phyloP scores from a whole-genome alignment of 768 basidiomycete species.

The Baorangia bicolor region DNA sequence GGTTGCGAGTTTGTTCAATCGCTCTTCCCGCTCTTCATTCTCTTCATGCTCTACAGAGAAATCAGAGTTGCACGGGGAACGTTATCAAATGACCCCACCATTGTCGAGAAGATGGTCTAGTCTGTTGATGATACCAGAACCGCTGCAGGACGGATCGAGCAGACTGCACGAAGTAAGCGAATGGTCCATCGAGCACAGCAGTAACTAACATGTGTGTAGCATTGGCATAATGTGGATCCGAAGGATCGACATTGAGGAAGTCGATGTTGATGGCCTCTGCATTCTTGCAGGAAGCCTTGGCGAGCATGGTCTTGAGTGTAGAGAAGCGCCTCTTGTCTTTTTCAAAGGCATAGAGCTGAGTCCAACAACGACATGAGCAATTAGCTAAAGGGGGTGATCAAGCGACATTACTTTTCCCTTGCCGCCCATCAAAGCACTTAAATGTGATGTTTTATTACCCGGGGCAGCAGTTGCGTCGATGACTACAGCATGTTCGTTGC shows the following conservation, averaged over 20 bases:
- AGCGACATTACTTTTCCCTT: slow-evolving; percentile 64
- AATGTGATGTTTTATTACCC: slow-evolving; percentile 95
- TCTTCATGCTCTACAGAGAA: slow-evolving; percentile 51
- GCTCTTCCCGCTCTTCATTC: slow-evolving; percentile 56
- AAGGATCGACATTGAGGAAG: slow-evolving; percentile 78
- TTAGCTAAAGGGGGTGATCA: neutral
- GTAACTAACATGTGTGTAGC: slow-evolving; percentile 84
- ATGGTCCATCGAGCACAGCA: neutral
- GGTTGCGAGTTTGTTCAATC: slow-evolving; percentile 77
- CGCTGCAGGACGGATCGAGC: slow-evolving; percentile 95
- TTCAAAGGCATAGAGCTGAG: slow-evolving; percentile 85
- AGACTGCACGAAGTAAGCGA: slow-evolving; percentile 47
- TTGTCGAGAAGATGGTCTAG: slow-evolving; percentile 79
- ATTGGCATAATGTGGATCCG: slow-evolving; percentile 54
- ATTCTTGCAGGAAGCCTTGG: slow-evolving; percentile 82
- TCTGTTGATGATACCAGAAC: slow-evolving; percentile 89
- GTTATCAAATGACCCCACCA: slow-evolving; percentile 45
- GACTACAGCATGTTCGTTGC: slow-evolving; percentile 49
- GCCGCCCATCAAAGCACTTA: slow-evolving; percentile 84
- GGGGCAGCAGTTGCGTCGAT: slow-evolving; percentile 97
- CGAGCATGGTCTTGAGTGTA: slow-evolving; percentile 83
- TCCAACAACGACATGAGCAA: neutral
- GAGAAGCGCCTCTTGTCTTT: slow-evolving; percentile 76
- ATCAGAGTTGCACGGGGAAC: slow-evolving; percentile 2
- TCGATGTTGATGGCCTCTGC: slow-evolving; percentile 73